Conservation (phyloP, 106 monocot species). For the Hemerocallis citrina region DNA sequence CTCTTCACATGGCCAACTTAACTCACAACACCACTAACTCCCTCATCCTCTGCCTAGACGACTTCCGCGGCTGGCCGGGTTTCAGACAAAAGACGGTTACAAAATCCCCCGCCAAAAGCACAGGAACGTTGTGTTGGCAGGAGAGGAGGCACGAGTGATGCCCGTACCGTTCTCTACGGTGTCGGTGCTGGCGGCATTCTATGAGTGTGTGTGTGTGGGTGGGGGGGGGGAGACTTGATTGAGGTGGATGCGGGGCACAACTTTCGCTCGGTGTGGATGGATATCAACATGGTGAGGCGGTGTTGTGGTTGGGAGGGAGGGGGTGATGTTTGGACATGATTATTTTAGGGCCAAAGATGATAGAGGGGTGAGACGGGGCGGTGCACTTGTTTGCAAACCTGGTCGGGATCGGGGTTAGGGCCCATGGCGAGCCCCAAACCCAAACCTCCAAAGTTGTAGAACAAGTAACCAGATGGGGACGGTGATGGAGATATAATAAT, state of each 20-base stretch:
- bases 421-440: constrained; percentile 62
- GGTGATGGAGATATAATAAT: no score
- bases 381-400: constrained; percentile 48
- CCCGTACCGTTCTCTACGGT: constrained; percentile 65
- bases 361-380: constrained; percentile 49
- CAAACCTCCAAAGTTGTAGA: no score
- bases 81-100: constrained; percentile 19
- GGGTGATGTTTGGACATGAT: constrained; percentile 65
- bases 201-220: constrained; percentile 58
- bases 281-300: constrained; percentile 54
- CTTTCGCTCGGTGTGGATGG: constrained; percentile 72
- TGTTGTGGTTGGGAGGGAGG: constrained; percentile 59
- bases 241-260: constrained; percentile 88
- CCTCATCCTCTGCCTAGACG: constrained; percentile 66
- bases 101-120: constrained; percentile 27
- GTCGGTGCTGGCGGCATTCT: constrained; percentile 38
- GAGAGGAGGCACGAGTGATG: constrained; percentile 19
- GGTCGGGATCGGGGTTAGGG: constrained; percentile 29
- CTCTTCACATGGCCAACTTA: constrained; percentile 73
- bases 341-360: constrained; percentile 44
- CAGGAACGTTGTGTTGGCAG: constrained; percentile 27
- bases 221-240: constrained; percentile 54
- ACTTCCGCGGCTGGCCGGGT: constrained; percentile 80
- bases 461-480: no score
- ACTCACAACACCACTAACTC: constrained; percentile 27